These are phyloP conservation scores for Moniliophthora roreri DNA, from an alignment of 1,284 basidiomycete genomes.

Conservation along the genomic window DNA sequence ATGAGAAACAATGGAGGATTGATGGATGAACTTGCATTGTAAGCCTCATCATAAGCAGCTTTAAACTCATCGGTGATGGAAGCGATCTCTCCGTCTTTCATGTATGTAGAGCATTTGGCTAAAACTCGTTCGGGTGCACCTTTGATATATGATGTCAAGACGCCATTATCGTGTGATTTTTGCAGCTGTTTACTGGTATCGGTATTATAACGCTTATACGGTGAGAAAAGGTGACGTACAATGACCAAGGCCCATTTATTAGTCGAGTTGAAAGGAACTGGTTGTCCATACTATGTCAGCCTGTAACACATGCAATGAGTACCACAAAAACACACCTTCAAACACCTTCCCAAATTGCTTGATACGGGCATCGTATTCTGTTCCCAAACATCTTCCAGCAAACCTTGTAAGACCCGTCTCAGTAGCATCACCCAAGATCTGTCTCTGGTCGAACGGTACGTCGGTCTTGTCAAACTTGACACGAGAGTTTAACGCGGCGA, in stretches of 20 bases:
- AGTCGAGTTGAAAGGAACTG: slow-evolving; percentile 68
- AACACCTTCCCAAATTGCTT: slow-evolving; percentile 58
- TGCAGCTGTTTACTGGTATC: slow-evolving; percentile 42
- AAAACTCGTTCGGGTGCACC: slow-evolving; percentile 69
- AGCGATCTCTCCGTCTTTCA: slow-evolving; percentile 47
- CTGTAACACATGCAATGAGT: not conserved
- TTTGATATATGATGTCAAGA: slow-evolving; percentile 57
- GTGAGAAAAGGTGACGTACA: slow-evolving; percentile 35
- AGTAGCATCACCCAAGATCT: slow-evolving; percentile 68
- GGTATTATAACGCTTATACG: not conserved
- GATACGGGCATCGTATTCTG: slow-evolving; percentile 53
- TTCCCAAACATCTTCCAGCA: slow-evolving; percentile 49
- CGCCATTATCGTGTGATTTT: slow-evolving; percentile 49
- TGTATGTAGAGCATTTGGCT: slow-evolving; percentile 59
- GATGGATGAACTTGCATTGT: slow-evolving; percentile 42
- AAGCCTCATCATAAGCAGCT: slow-evolving; percentile 55
- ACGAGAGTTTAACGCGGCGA: slow-evolving; percentile 63
- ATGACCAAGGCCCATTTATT: slow-evolving; percentile 74
- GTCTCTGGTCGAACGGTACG: slow-evolving; percentile 60
- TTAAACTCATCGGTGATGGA: slow-evolving; percentile 60
- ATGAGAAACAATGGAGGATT: not conserved
- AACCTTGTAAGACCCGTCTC: slow-evolving; percentile 69
- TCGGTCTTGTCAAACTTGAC: slow-evolving; percentile 69
- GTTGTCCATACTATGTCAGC: not conserved
- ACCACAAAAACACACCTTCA: slow-evolving; percentile 36